phyloP scores from a whole-genome alignment of 2,329 filamentous ascomycete genomes.

The Fusarium illudens region DNA sequence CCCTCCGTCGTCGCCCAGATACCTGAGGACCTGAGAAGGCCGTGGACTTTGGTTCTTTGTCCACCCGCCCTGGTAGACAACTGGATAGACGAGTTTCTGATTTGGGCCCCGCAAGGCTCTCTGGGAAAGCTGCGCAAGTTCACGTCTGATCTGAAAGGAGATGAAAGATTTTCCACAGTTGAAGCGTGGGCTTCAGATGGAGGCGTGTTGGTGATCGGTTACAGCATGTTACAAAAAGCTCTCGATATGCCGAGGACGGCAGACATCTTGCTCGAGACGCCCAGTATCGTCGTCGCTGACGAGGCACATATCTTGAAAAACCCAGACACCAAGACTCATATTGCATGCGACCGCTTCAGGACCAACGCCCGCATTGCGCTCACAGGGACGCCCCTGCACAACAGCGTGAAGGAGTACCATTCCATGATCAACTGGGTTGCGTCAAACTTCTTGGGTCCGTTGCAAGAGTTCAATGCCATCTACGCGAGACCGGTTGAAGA shows the following conservation, averaged over 20 bases:
- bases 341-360: conserved; percentile 65
- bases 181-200: conserved; percentile 69
- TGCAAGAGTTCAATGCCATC: conserved; percentile 72
- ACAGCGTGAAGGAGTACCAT: conserved; percentile 85
- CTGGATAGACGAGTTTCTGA: conserved; percentile 79
- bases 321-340: conserved; percentile 58
- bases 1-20: conserved; percentile 69
- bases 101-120: conserved; percentile 68
- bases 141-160: conserved; percentile 49
- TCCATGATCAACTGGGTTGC: conserved; percentile 90
- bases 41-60: conserved; percentile 76
- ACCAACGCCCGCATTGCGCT: conserved; percentile 80
- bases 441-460: conserved; percentile 76
- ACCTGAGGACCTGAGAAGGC: conserved; percentile 68
- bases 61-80: conserved; percentile 80
- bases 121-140: conserved; percentile 67
- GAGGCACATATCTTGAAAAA: conserved; percentile 88
- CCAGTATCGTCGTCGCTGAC: conserved; percentile 82
- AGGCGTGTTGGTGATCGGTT: conserved; percentile 81
- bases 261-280: conserved; percentile 63
- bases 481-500: conserved; percentile 77
- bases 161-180: conserved; percentile 57
- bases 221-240: conserved; percentile 68
- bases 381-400: conserved; percentile 86
- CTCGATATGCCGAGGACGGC: conserved; percentile 44